A percentile compares a stretch with the other conserved stretches of the same genome.
Evolutionary conservation across 73 alveolate genomes (phyloP).

Genomic region (Breviolum minutum): DNA sequence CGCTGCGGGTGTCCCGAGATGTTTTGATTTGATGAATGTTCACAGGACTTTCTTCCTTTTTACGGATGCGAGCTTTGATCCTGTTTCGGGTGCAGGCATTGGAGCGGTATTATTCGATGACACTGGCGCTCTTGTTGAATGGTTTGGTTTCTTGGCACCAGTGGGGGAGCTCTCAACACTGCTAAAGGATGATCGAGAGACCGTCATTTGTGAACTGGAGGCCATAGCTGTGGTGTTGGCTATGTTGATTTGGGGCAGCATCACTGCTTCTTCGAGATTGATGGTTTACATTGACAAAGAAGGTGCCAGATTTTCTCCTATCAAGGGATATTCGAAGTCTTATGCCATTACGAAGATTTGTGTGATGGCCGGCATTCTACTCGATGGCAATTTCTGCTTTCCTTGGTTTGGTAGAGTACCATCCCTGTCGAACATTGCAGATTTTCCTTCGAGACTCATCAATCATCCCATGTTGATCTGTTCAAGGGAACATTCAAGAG

Average conservation of each 20-base stretch:
- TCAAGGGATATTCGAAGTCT: not conserved
- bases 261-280: no score
- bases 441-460: not conserved
- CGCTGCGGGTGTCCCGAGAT: not conserved
- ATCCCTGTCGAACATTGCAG: not conserved
- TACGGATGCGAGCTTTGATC: not conserved
- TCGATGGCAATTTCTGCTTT: not conserved
- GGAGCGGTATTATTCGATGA: not conserved
- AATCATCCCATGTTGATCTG: not conserved
- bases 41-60: not conserved
- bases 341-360: not conserved
- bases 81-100: not conserved
- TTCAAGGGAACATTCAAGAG: not conserved
- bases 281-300: no score
- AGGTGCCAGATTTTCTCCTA: no score
- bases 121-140: not conserved
- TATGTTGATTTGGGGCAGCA: no score
- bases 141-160: not conserved
- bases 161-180: not conserved
- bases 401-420: not conserved
- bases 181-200: no score
- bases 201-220: not conserved
- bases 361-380: not conserved
- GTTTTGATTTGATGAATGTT: not conserved
- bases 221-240: no score